These are phyloP conservation scores for Syzygium malaccense DNA, from an alignment of 441 rosid genomes.

Conservation along the genomic window DNA sequence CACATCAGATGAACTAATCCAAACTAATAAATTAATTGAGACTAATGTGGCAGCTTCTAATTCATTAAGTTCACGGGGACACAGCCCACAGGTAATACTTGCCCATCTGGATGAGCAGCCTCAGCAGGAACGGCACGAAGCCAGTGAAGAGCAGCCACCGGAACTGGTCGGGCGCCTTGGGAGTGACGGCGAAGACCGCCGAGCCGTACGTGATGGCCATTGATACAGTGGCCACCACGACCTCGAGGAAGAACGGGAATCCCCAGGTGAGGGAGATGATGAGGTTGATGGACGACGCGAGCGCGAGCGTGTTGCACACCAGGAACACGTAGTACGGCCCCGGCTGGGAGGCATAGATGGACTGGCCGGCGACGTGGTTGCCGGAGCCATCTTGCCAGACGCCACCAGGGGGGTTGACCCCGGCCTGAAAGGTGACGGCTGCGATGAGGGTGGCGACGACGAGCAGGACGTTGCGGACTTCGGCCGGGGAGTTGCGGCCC, in stretches of 20 bases:
- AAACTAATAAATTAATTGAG: not conserved
- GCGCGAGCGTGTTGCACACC: not conserved
- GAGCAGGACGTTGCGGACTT: conserved; percentile 1
- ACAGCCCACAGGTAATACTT: not conserved
- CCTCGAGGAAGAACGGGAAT: not conserved
- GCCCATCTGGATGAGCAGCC: not conserved
- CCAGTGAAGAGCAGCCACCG: not conserved
- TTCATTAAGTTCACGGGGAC: not conserved
- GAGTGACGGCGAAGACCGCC: not conserved
- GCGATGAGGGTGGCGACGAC: conserved; percentile 8
- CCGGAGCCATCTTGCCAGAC: not conserved
- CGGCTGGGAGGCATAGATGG: not conserved
- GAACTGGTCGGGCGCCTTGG: not conserved
- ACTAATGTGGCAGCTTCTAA: not conserved
- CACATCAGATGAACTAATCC: not conserved
- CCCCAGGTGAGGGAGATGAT: not conserved
- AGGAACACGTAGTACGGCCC: not conserved
- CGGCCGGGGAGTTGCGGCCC: not conserved
- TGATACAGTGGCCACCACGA: not conserved
- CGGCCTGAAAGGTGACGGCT: conserved; percentile 10
- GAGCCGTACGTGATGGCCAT: not conserved
- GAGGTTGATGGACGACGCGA: not conserved
- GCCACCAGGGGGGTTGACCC: conserved; percentile 16
- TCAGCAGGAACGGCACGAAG: not conserved
- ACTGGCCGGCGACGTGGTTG: not conserved